Conservation (phyloP, 805 yeast species). For the Metschnikowia arizonensis region DNA sequence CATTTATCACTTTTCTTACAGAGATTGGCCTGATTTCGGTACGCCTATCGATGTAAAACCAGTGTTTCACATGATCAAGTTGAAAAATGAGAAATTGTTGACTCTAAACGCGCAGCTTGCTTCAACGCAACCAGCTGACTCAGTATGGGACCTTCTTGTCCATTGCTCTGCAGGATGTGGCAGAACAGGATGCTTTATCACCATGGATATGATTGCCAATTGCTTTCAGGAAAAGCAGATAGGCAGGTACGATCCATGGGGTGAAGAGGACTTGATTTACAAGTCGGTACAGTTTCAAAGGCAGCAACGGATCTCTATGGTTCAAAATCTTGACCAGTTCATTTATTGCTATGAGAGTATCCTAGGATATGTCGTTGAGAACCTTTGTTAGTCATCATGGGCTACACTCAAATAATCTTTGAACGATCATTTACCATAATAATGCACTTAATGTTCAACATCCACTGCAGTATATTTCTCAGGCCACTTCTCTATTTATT, state of each 20-base stretch:
- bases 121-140: conserved; percentile 1
- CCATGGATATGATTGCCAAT: conserved; percentile 40
- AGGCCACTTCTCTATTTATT: background rate
- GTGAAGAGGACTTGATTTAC: conserved; percentile 51
- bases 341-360: conserved; percentile 63
- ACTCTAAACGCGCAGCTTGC: conserved; percentile 6
- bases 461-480: background rate
- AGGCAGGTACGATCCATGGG: conserved; percentile 26
- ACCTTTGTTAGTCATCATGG: conserved; percentile 8
- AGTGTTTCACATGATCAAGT: conserved; percentile 29
- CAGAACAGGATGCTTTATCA: conserved; percentile 50
- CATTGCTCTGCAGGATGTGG: conserved; percentile 65
- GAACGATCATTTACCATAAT: background rate
- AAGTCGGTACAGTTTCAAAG: conserved; percentile 64
- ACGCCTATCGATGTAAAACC: conserved; percentile 33
- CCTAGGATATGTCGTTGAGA: conserved; percentile 13
- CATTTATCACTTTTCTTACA: conserved; percentile 39
- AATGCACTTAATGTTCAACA: background rate
- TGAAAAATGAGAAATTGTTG: conserved; percentile 28
- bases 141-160: conserved; percentile 29
- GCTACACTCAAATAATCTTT: background rate
- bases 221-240: conserved; percentile 20
- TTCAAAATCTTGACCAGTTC: conserved; percentile 73
- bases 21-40: conserved; percentile 48
- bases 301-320: conserved; percentile 77